Conservation (phyloP, 768 basidiomycete species). For the Leccinum disarticulatum region DNA sequence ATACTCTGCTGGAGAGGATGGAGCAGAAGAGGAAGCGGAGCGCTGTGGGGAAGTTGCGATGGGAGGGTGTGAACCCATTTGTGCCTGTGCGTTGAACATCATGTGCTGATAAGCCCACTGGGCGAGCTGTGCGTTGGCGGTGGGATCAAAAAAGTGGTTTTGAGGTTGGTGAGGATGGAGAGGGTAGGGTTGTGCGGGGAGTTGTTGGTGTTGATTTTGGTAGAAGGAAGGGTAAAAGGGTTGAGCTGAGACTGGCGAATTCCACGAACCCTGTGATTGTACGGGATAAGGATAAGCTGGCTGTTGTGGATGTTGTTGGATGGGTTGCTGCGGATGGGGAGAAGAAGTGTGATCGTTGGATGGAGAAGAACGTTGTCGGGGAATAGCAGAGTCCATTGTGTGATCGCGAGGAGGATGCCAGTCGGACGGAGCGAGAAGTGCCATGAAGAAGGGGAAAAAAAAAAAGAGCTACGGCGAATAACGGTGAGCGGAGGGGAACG, state of each 20-base stretch:
- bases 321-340: slow-evolving; percentile 26
- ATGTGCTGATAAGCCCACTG: slow-evolving; percentile 93
- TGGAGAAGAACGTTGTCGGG: slow-evolving; percentile 62
- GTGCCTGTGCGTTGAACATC: slow-evolving; percentile 69
- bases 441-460: slow-evolving; percentile 49
- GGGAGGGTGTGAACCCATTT: slow-evolving; percentile 38
- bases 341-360: slow-evolving; percentile 49
- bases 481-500: neutral
- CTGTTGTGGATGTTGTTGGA: slow-evolving; percentile 28
- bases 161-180: slow-evolving; percentile 44
- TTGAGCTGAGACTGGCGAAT: slow-evolving; percentile 60
- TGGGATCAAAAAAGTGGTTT: slow-evolving; percentile 69
- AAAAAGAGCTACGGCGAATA: neutral
- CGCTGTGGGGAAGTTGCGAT: slow-evolving; percentile 35
- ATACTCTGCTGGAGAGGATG: slow-evolving; percentile 49
- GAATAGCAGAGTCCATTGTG: slow-evolving; percentile 52
- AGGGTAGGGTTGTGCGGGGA: slow-evolving; percentile 48
- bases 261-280: slow-evolving; percentile 69
- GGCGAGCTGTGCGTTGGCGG: slow-evolving; percentile 72
- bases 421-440: slow-evolving; percentile 75
- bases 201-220: slow-evolving; percentile 66
- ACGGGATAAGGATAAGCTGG: slow-evolving; percentile 66
- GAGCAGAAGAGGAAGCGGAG: slow-evolving; percentile 37
- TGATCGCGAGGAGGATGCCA: slow-evolving; percentile 68
- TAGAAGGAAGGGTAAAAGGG: slow-evolving; percentile 81